These are phyloP conservation scores for Candida stauntonica DNA, from an alignment of 805 yeast genomes.

Conservation along the genomic window DNA sequence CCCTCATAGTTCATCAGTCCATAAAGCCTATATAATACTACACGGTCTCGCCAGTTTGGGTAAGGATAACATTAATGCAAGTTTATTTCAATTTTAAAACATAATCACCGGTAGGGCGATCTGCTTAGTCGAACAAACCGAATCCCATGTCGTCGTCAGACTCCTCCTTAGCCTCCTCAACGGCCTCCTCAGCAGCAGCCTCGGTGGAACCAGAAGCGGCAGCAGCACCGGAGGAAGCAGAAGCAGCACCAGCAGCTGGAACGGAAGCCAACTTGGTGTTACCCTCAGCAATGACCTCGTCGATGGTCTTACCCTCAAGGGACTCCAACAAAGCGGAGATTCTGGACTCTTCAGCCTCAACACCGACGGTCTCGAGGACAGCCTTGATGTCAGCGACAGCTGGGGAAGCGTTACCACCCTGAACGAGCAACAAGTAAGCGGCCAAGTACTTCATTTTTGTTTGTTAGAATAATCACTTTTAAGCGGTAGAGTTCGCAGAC, in stretches of 20 bases:
- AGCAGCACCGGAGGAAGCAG: conserved; percentile 52
- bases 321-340: conserved; percentile 66
- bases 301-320: conserved; percentile 69
- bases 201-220: conserved; percentile 51
- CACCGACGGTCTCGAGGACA: conserved; percentile 71
- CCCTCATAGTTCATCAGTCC: no score
- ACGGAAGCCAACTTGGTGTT: conserved; percentile 75
- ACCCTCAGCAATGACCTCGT: conserved; percentile 77
- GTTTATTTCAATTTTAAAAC: conserved; percentile 2
- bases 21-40: no score
- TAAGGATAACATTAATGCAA: conserved; percentile 11
- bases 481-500: conserved; percentile 67
- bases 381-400: conserved; percentile 71
- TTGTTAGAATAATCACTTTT: conserved; percentile 69
- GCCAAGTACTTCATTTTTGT: conserved; percentile 75
- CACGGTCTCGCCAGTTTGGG: neutral
- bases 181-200: conserved; percentile 52
- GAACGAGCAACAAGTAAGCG: conserved; percentile 85
- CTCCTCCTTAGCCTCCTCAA: conserved; percentile 48
- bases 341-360: conserved; percentile 77
- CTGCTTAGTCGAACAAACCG: conserved; percentile 81
- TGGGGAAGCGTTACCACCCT: conserved; percentile 84
- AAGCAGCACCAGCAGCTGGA: conserved; percentile 80
- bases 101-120: conserved; percentile 1
- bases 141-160: conserved; percentile 88